Percentiles rank a stretch among this genome's conserved stretches.
Conservation (phyloP, 2,329 filamentous ascomycete species). For the Macroventuria anomochaeta region DNA sequence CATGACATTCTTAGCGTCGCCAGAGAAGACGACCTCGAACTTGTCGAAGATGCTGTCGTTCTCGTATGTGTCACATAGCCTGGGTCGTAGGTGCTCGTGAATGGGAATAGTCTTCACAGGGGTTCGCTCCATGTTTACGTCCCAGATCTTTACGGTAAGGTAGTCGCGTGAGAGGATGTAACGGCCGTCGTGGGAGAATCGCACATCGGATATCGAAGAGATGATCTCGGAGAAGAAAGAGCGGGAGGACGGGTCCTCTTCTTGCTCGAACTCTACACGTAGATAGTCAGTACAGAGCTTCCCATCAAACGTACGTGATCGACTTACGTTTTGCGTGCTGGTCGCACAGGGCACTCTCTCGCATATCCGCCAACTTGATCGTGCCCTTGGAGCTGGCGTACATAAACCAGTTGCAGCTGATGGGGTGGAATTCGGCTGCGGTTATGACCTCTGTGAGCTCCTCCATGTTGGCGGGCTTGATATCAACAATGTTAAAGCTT, state of each 20-base stretch:
- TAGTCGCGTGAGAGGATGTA: conserved; percentile 99
- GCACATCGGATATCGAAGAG: conserved; percentile 97
- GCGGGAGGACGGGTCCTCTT: conserved; percentile 94
- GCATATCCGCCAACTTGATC: conserved; percentile 98
- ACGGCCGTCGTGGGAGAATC: conserved; percentile 93
- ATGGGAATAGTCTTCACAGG: conserved; percentile 99
- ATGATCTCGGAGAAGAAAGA: conserved; percentile 99
- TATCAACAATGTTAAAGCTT: conserved; percentile 99
- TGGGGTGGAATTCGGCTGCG: conserved; percentile 94
- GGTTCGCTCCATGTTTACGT: conserved; percentile 98
- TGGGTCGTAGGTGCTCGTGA: conserved; percentile 92
- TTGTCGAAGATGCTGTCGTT: conserved; percentile 99
- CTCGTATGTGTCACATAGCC: conserved; percentile 97
- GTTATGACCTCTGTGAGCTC: conserved; percentile 99
- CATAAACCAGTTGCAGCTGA: conserved; percentile 99
- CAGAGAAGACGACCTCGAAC: conserved; percentile 98
- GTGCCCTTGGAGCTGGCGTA: conserved; percentile 99
- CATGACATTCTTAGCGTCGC: conserved; percentile 98
- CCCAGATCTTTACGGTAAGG: conserved; percentile 99
- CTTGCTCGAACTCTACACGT: conserved; percentile 89
- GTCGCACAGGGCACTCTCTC: conserved; percentile 94
- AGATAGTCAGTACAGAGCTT: background rate
- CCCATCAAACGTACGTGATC: background rate
- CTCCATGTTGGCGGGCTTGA: conserved; percentile 99
- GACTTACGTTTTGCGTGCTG: conserved; percentile 89